Evolutionary conservation across 768 basidiomycete species (phyloP), one percentile per base, ranked within the genome.

Genomic region (Lentinula sp.): DNA sequence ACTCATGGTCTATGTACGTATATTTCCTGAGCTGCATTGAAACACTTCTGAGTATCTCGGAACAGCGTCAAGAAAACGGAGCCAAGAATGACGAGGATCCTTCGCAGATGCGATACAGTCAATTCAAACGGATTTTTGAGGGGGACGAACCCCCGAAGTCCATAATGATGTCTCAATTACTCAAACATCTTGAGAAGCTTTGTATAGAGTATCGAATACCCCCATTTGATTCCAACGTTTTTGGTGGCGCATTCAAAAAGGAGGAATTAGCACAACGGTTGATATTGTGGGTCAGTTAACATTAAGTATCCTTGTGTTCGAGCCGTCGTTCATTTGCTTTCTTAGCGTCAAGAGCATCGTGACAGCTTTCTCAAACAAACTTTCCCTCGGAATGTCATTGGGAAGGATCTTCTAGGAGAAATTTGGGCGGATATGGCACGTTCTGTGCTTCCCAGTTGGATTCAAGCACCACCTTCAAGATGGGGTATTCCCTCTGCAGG

Each of bases 401-500:
- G 62, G 6, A 60, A 56, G 6, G 63, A 65, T 51, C 66, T 66
- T 6, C 57, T 66, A 58, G 6, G 9, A 1, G 37, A 20, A 32
- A 61, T 67, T 13, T 55, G 56, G 52, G 28, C 41, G 2, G 62
- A 72, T 39, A 71, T 71, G 68, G 20, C 50, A 37, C 45, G 55
- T 7, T 70, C 70, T 13, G 42, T 62, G n/a, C 61, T 74, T 15
- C 71, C 71, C 20, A 64, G 53, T 18, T 67, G 71, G 69, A 43
- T 70, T 43, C 41, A 61, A 16, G n/a, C 56, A 6, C 64, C 69
- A 39, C 69, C 69, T 28, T 20, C 64, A 28, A 59, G 66, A 53
- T 64, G 63, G 69, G 64, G 71, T 6, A 67, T 66, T 45, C n/a
- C 58, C 23, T 8, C 68, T 54, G 56, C 66, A 2, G 72, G 72